phyloP scores from a whole-genome alignment of 2,329 filamentous ascomycete genomes.

The Elsinoe fawcettii region DNA sequence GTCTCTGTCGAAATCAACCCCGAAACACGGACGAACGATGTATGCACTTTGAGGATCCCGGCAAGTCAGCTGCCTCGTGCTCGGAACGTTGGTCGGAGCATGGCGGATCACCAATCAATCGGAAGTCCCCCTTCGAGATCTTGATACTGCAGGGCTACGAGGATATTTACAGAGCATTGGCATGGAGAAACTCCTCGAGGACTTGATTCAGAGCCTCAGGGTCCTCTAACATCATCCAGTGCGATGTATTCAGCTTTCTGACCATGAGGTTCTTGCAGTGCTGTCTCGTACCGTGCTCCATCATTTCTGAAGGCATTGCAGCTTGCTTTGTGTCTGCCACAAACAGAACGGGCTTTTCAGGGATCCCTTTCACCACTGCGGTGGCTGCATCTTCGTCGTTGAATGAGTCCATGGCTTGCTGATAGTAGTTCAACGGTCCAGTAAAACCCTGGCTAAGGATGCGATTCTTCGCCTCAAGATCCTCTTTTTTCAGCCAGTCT shows the following conservation, averaged over 20 bases:
- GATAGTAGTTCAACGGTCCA: constrained; percentile 34
- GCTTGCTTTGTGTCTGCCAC: constrained; percentile 30
- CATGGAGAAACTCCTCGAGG: constrained; percentile 12
- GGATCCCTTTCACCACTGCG: constrained; percentile 22
- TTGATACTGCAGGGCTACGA: neutral
- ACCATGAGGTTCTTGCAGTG: constrained; percentile 30
- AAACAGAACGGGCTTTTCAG: constrained; percentile 31
- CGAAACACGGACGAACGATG: neutral
- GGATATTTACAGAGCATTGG: neutral
- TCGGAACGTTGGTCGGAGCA: neutral
- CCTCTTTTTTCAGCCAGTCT: constrained; percentile 31
- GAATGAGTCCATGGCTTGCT: constrained; percentile 22
- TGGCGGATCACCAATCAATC: neutral
- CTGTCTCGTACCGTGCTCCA: constrained; percentile 24
- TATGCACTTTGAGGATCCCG: neutral
- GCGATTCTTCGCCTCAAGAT: constrained; percentile 28
- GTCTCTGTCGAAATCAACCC: neutral
- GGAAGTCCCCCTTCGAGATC: neutral
- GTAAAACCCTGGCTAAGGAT: constrained; percentile 26
- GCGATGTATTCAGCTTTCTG: constrained; percentile 28
- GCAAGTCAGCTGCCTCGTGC: neutral
- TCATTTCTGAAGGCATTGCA: constrained; percentile 29
- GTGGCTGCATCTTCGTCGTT: constrained; percentile 27
- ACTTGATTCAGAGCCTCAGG: constrained; percentile 24
- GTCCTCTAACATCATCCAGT: constrained; percentile 33